Percentiles rank a stretch among this genome's conserved stretches.
Conservation (phyloP, 2,329 filamentous ascomycete species). For the Thelonectria blattea region DNA sequence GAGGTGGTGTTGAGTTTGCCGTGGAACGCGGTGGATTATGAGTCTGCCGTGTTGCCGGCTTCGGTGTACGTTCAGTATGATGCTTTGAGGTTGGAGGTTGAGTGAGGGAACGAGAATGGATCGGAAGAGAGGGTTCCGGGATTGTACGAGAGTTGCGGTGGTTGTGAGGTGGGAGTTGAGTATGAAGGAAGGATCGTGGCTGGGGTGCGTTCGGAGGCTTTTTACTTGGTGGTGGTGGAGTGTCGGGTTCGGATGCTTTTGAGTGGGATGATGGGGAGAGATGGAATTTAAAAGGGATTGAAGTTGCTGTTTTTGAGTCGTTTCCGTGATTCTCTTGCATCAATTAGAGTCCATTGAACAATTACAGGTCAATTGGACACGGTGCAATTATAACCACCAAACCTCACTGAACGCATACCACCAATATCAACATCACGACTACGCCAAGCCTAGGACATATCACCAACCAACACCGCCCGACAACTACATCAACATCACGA, state of each 20-base stretch:
- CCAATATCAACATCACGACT: too few relatives aligned
- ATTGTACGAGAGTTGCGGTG: slow-evolving; percentile 19
- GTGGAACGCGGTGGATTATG: slow-evolving; percentile 63
- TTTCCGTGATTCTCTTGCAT: neutral
- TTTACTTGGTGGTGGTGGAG: too few relatives aligned
- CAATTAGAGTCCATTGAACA: too few relatives aligned
- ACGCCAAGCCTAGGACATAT: too few relatives aligned
- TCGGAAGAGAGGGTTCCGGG: neutral
- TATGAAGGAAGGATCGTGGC: neutral
- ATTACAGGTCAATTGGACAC: too few relatives aligned
- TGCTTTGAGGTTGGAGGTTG: slow-evolving; percentile 64
- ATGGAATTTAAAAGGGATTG: neutral
- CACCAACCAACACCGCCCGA: too few relatives aligned
- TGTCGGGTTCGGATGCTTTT: slow-evolving; percentile 6
- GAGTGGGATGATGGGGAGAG: neutral
- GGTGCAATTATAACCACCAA: too few relatives aligned
- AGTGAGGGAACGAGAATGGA: slow-evolving; percentile 15
- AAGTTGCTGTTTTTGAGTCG: neutral
- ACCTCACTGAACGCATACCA: too few relatives aligned
- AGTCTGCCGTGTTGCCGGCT: slow-evolving; percentile 60
- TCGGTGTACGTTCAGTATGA: slow-evolving; percentile 70
- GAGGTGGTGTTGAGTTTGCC: slow-evolving; percentile 64
- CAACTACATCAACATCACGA: too few relatives aligned
- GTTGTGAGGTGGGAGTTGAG: too few relatives aligned
- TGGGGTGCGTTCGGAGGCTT: slow-evolving; percentile 9